Base-by-base conservation (phyloP, 2,329 filamentous ascomycete genomes). In the Pleoardoris graminearum region DNA sequence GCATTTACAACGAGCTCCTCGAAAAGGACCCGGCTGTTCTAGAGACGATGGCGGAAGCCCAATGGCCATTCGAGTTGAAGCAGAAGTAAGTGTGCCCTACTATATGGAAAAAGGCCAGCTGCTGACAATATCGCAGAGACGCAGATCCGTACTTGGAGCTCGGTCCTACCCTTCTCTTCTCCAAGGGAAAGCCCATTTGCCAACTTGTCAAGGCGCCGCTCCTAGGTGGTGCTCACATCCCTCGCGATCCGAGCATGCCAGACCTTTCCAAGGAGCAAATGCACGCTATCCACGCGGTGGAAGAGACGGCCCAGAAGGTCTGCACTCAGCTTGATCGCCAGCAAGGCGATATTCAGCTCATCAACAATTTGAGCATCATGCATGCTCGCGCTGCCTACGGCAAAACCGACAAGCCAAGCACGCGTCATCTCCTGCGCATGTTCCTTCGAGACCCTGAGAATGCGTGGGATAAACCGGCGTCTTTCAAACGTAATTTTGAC, bases 51-150 rank as follows among this genome's bases (percentile, higher is more conserved):
- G 65, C 65, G 6, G 63, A 63, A 33, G 46, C 64, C 7, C 53
- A 70, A 29, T 73, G 71, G 71, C 71, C 71, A 1, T 73, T 73
- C 38, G 71, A 73, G 53, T 56, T 73, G 49, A 73, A 73, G 55
- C 61, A 71, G 41, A 67, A 68, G 70, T 73, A 54, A 64, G 66
- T 54, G 14, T 7, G 12, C 16, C 17, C 16, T 25, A 4, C 4
- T 16, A 17, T 32, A 3, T 23, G 7, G 7, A 4, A 25, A 46
- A 19, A 16, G n/a, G n/a, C n/a, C 11, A 16, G 17, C n/a, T 37
- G 23, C 30, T 43, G 23, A 39, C 41, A 22, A 17, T 12, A 14
- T 38, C 43, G n/a, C 36, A 71, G 68, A 37, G 55, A 67, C 45
- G 52, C 56, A 25, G 58, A 55, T 21, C 66, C 70, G 22, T 66